Evolutionary conservation across 257 asterid genomes (phyloP), one percentile per base, ranked within the genome.

Genomic region (Solanum dulcamara): DNA sequence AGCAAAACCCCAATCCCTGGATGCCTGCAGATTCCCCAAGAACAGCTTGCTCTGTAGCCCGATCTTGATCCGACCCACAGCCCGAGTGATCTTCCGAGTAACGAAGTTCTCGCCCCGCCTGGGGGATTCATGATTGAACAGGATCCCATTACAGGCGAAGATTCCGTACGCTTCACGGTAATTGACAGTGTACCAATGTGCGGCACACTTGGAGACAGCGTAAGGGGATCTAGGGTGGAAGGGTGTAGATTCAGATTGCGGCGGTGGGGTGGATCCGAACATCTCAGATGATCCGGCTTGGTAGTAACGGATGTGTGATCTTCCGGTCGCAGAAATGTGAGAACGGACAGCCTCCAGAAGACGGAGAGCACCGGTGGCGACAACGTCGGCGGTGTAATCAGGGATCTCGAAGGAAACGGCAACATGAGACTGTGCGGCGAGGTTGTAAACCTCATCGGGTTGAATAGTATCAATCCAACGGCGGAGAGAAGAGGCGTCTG

Each of bases 381-480:
- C 98, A 53, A 96, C 99, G 67, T 96, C 99, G 81, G 98, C 98
- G 46, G 99, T 96, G 89, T 96, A 95, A 67, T 96, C 99, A 1
- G 98, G 99, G 90, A 94, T 95, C 93, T 96, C 99, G 85, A 96
- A 96, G 60, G 99, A 96, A 70, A 96, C 98, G 11, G 98, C 98
- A 80, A 96, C 99, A 88, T 96, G 99, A 0, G 98, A 94, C 85
- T 96, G 99, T 22, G 99, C 99, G 83, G 99, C 99, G 85, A 96
- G 98, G 87, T 96, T 96, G 92, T 96, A 96, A 62, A 96, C 98
- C 92, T 96, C 99, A 81, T 95, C 97, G 53, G 99, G 99, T 72
- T 82, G 92, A 79, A 96, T 93, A 14, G 87, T 90, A 85, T 95
- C 99, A 84, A 96, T 90, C 98, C 98, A 95, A 42, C 99, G 96